Base-by-base conservation (phyloP, 2,329 filamentous ascomycete species). In the Trichoderma guizhouense region DNA sequence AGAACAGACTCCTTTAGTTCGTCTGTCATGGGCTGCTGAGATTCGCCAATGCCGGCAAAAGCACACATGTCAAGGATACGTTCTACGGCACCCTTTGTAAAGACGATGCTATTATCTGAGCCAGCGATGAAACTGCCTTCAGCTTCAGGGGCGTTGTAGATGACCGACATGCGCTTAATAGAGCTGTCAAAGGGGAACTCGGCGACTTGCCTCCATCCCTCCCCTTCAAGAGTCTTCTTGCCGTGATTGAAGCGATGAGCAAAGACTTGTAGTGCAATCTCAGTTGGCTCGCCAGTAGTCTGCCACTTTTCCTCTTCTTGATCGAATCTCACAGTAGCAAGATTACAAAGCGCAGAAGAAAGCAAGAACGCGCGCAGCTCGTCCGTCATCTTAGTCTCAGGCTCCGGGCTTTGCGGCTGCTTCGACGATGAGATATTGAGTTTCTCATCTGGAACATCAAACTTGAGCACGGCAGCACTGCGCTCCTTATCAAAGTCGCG, bases 181-280 rank as follows among this genome's bases (percentile, higher is more conserved):
- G 87, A 87, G 71, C 90, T 93, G 79, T 94, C 92, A 77, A 94
- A 95, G n/a, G 92, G 91, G 73, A 92, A 93, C 77, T 94, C 92
- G 67, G 89, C 87, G 1, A 91, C 80, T 76, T 91, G 86, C 74
- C 86, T 87, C 89, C 90, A 91, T n/a, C 86, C 86, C 6, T 82
- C 78, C 3, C 76, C 80, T 71, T 87, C 85, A 3, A 89, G 81
- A 1, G 79, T 77, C 76, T 87, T 87, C 79, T 89, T 89, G 53
- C 88, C 87, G 28, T 83, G 83, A 60, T 86, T 83, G 78, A 94
- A 93, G 51, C 92, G 89, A 75, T 90, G 88, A 2, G 92, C 87
- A 75, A 94, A 92, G 8, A 94, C 90, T 75, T 93, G 91, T 7
- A 94, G 86, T 1, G 92, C 92, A 75, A 94, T 91, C 77, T 94